Conservation (phyloP, 306 rosid genomes). For the Cercis canadensis region DNA sequence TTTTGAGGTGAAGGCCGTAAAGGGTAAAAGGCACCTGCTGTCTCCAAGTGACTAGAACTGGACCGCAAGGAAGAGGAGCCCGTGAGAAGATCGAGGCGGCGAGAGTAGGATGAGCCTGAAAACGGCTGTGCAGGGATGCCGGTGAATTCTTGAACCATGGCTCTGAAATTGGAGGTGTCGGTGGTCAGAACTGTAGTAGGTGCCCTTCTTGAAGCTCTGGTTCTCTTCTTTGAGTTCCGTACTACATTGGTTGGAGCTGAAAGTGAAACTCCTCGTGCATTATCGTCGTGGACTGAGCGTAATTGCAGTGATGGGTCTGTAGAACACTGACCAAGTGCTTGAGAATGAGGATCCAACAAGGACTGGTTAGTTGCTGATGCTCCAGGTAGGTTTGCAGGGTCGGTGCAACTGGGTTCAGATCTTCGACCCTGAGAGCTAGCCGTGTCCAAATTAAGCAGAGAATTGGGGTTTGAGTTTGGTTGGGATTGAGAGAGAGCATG, state of each 20-base stretch:
- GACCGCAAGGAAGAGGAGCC: slow-evolving; percentile 38
- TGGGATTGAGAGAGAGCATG: slow-evolving; percentile 54
- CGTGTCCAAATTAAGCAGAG: slow-evolving; percentile 51
- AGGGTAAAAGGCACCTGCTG: slow-evolving; percentile 38
- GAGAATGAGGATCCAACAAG: slow-evolving; percentile 21
- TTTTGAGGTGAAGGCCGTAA: slow-evolving; percentile 52
- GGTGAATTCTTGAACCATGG: slow-evolving; percentile 97
- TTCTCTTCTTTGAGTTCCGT: slow-evolving; percentile 77
- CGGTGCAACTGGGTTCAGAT: slow-evolving; percentile 53
- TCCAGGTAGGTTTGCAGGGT: slow-evolving; percentile 4
- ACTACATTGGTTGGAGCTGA: slow-evolving; percentile 26
- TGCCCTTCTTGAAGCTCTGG: slow-evolving; percentile 86
- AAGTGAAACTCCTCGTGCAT: slow-evolving; percentile 11
- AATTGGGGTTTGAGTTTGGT: slow-evolving; percentile 46
- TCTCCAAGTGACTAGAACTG: slow-evolving; percentile 31
- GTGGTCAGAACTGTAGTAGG: slow-evolving; percentile 94
- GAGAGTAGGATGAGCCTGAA: slow-evolving; percentile 48
- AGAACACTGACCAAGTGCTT: too few species aligned
- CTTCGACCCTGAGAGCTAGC: slow-evolving; percentile 29
- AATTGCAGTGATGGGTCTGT: slow-evolving; percentile 20
- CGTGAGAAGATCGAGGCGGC: slow-evolving; percentile 59
- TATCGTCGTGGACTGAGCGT: slow-evolving; percentile 18
- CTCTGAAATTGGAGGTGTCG: slow-evolving; percentile 88
- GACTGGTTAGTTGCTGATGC: slow-evolving; percentile 34
- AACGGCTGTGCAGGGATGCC: slow-evolving; percentile 94